These are phyloP conservation scores for Malus sieversii DNA, from an alignment of 306 rosid species.

Conservation along the genomic window DNA sequence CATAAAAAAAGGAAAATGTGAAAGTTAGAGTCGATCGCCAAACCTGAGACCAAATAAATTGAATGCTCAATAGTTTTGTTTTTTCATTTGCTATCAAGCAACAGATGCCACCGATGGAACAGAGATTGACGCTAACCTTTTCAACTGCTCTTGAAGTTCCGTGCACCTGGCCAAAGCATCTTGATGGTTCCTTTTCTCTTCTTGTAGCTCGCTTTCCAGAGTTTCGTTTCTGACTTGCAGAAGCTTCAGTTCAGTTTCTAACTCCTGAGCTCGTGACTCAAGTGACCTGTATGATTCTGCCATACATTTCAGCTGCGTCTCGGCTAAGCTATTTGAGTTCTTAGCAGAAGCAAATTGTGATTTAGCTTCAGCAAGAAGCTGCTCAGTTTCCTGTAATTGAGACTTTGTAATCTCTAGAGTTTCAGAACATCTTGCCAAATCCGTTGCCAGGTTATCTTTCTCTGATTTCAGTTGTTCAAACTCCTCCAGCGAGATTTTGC, in stretches of 20 bases:
- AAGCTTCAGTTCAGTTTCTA: constrained; percentile 61
- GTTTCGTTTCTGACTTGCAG: constrained; percentile 50
- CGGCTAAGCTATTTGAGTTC: constrained; percentile 77
- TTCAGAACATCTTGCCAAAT: constrained; percentile 56
- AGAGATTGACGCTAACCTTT: constrained; percentile 45
- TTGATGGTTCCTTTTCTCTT: constrained; percentile 64
- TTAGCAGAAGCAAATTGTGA: constrained; percentile 68
- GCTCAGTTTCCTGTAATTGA: constrained; percentile 75
- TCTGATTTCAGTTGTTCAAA: constrained; percentile 61
- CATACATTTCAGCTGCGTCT: constrained; percentile 97
- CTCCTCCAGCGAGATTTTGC: constrained; percentile 49
- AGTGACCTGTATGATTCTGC: constrained; percentile 93
- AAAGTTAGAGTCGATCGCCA: constrained; percentile 20
- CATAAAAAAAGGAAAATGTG: constrained; percentile 2
- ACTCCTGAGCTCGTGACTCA: constrained; percentile 65
- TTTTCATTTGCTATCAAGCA: neutral
- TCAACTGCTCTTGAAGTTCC: constrained; percentile 70
- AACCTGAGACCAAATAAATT: neutral
- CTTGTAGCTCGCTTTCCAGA: constrained; percentile 67
- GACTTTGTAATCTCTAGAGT: constrained; percentile 66
- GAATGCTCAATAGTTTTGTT: neutral
- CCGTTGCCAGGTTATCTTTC: constrained; percentile 53
- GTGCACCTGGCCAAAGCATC: constrained; percentile 55
- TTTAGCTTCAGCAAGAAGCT: constrained; percentile 74
- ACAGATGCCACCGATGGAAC: neutral